Evolutionary conservation across 352 stramenopile genomes (phyloP), one percentile per base, ranked within the genome.

Genomic region (Phytophthora crassamura): DNA sequence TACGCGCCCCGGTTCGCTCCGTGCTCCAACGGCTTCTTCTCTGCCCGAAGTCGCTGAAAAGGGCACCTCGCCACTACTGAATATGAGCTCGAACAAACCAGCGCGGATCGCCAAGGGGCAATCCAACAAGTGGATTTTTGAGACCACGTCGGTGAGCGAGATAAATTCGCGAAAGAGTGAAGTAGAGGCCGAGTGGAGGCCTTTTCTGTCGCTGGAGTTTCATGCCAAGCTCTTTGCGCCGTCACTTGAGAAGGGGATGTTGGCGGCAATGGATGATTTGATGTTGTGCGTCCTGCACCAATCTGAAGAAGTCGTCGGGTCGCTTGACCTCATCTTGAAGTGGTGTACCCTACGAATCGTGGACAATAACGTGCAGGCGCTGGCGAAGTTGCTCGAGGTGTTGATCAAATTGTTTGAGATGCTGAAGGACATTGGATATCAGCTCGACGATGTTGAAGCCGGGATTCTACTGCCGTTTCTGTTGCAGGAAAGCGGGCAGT

Each of bases 331-430:
- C 25, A 74, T 95, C 11, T 71, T 96, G 34, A 96, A 96, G 69
- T 96, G 88, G 88, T 94, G 82, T 25, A 84, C 79, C 5, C 74
- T 96, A 11, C 85, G 88, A 7, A 81, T 96, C 46, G 87, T 95
- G 7, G 88, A 96, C 67, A 95, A 95, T 54, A 96, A 96, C 41
- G 88, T 95, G 14, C 87, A 96, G 64, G 88, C 84, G 0, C 72
- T 95, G 14, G 85, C 82, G 1, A 95, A 95, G 38, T 51, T 96
- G 32, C 68, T 96, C 3, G 87, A 96, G 41, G 76, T 95, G 3
- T 55, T 95, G 7, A 80, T 94, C 7, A 90, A 91, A 49, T 69
- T 96, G 11, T 91, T 96, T 33, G 77, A 90, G 52, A 78, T 94
- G 66, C 57, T 96, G n/a, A 91, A 90, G 43, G 67, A 72, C 4